These are phyloP conservation scores for Leccinum arenicola DNA, from an alignment of 768 basidiomycete species.

Conservation along the genomic window DNA sequence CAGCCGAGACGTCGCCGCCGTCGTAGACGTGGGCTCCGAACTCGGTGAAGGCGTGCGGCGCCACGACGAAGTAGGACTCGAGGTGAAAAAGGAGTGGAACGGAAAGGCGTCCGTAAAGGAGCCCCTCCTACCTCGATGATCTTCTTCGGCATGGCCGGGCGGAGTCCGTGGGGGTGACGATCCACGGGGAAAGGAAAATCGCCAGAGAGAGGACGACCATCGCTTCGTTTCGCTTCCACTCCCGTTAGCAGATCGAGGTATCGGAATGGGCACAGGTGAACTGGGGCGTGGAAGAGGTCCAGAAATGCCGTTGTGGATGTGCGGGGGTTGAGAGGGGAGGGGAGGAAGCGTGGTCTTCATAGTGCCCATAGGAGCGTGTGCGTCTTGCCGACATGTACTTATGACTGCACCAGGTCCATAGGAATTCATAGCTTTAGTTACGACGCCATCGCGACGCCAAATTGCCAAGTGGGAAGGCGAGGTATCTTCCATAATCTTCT, in stretches of 20 bases:
- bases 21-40: conserved; percentile 29
- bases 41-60: conserved; percentile 40
- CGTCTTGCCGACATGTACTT: conserved; percentile 28
- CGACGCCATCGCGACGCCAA: conserved; percentile 31
- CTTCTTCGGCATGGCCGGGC: conserved; percentile 21
- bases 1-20: conserved; percentile 23
- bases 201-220: conserved; percentile 35
- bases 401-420: conserved; percentile 25
- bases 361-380: conserved; percentile 8
- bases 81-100: conserved; percentile 37
- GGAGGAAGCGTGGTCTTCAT: conserved; percentile 9
- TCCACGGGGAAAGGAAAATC: conserved; percentile 33
- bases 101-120: conserved; percentile 44
- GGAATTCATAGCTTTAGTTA: conserved; percentile 25
- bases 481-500: conserved; percentile 30
- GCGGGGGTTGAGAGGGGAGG: conserved; percentile 15
- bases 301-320: conserved; percentile 6
- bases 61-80: conserved; percentile 32
- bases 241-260: conserved; percentile 28
- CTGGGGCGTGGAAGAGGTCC: conserved; percentile 23
- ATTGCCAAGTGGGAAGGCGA: conserved; percentile 30
- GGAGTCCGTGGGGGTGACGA: conserved; percentile 29
- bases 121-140: conserved; percentile 27
- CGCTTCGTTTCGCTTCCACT: conserved; percentile 33
- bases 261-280: conserved; percentile 30